These are phyloP conservation scores for Pleodorina starrii DNA, from an alignment of 139 green algal species.

Conservation along the genomic window DNA sequence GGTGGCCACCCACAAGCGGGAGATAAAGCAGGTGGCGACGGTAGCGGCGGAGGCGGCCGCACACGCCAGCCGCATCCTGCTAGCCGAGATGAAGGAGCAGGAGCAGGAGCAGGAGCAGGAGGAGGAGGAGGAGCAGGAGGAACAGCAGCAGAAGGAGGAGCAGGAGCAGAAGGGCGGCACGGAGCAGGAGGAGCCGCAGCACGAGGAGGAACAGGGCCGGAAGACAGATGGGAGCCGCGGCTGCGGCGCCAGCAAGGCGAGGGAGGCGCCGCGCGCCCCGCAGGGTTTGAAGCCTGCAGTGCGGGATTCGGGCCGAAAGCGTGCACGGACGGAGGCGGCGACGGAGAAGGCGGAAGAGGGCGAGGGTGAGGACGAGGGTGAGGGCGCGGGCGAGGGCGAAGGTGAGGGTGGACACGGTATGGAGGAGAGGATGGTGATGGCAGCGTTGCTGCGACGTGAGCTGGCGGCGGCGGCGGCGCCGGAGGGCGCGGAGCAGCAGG, in stretches of 20 bases:
- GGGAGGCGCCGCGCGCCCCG: no score
- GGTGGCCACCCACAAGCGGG: not conserved
- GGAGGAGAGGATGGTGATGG: not conserved
- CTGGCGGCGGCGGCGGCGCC: not conserved
- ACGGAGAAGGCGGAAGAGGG: not conserved
- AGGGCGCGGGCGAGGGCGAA: not conserved
- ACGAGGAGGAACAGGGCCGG: no score
- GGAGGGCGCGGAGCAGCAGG: not conserved
- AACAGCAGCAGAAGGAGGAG: not conserved
- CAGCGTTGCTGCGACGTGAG: constrained; percentile 8
- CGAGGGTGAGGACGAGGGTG: not conserved
- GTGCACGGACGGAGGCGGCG: not conserved
- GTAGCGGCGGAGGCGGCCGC: not conserved
- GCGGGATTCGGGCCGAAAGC: not conserved
- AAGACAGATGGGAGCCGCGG: no score
- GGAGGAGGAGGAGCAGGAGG: not conserved
- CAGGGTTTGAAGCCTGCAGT: not conserved
- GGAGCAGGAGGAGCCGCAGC: no score
- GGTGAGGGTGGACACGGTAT: not conserved
- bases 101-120: not conserved
- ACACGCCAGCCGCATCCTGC: not conserved
- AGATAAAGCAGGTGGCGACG: not conserved
- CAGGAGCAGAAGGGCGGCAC: not conserved
- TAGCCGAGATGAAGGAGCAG: not conserved
- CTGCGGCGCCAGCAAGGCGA: no score